Conservation (phyloP, 495 filamentous ascomycete species). For the Cryomyces antarcticus region DNA sequence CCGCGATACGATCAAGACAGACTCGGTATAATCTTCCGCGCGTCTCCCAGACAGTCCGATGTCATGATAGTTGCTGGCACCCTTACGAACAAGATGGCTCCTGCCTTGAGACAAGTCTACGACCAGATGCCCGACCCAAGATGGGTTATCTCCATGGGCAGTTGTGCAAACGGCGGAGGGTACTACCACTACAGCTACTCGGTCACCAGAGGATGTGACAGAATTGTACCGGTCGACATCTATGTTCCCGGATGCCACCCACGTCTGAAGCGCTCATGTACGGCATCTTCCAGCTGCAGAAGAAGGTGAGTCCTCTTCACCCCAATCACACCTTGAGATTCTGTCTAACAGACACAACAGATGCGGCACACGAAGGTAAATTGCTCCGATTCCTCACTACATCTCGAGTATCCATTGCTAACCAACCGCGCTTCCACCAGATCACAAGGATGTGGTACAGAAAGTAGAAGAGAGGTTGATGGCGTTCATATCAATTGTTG, state of each 20-base stretch:
- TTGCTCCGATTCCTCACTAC: no score
- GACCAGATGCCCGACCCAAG: constrained; percentile 94
- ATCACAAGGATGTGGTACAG: no score
- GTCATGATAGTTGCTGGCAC: constrained; percentile 97
- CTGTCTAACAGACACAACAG: no score
- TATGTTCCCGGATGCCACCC: constrained; percentile 84
- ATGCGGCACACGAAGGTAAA: no score
- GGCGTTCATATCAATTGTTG: no score
- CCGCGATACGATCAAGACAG: constrained; percentile 93
- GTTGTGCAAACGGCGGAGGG: constrained; percentile 79
- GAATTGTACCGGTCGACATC: constrained; percentile 79
- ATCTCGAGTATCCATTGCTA: no score
- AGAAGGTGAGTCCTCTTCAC: constrained; percentile 1
- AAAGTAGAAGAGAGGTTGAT: no score
- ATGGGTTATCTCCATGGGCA: constrained; percentile 86
- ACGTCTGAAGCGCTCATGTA: constrained; percentile 79
- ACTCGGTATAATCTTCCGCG: constrained; percentile 91
- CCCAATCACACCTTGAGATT: no score
- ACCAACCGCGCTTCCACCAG: no score
- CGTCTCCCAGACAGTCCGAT: constrained; percentile 84
- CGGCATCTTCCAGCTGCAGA: constrained; percentile 62
- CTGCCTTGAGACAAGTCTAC: constrained; percentile 83
- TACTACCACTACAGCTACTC: constrained; percentile 92
- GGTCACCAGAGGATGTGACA: constrained; percentile 70
- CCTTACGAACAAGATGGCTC: constrained; percentile 95